These are phyloP conservation scores for Dryadomyces quercus-mongolicae DNA, from an alignment of 2,329 filamentous ascomycete genomes.

Conservation along the genomic window DNA sequence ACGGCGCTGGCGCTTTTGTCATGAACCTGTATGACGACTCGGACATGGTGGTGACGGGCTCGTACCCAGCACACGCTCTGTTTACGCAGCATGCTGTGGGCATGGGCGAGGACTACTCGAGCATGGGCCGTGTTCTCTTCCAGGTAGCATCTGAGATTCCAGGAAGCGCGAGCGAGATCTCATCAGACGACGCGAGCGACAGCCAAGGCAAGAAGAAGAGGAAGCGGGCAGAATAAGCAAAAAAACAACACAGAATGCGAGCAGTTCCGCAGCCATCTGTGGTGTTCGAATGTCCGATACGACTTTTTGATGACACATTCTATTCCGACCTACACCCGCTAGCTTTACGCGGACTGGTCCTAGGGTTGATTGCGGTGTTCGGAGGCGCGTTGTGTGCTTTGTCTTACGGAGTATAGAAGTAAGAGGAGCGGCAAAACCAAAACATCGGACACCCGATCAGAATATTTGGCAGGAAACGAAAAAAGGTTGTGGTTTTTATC, in stretches of 20 bases:
- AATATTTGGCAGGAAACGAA: conserved; percentile 1
- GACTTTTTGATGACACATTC: conserved; percentile 25
- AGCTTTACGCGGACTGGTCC: conserved; percentile 14
- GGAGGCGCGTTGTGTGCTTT: conserved; percentile 6
- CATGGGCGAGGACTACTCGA: conserved; percentile 47
- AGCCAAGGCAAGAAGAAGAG: conserved; percentile 61
- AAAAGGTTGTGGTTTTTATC: conserved; percentile 2
- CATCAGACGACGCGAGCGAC: conserved; percentile 39
- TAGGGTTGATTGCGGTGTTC: conserved; percentile 14
- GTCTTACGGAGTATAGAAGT: background rate
- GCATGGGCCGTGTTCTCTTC: conserved; percentile 68
- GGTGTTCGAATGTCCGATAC: conserved; percentile 24
- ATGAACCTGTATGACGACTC: conserved; percentile 76
- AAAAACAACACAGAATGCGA: background rate
- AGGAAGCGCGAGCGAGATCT: conserved; percentile 48
- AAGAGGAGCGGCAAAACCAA: background rate
- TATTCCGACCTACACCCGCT: conserved; percentile 20
- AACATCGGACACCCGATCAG: background rate
- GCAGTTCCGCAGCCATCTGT: conserved; percentile 5
- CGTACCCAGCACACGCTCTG: conserved; percentile 17
- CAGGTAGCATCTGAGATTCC: conserved; percentile 65
- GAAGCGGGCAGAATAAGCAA: conserved; percentile 52
- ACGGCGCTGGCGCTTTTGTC: conserved; percentile 78
- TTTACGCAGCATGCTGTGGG: conserved; percentile 23
- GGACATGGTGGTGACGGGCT: conserved; percentile 28